Base-by-base conservation (phyloP, 257 asterid species). In the Thymus mandschuricus region DNA sequence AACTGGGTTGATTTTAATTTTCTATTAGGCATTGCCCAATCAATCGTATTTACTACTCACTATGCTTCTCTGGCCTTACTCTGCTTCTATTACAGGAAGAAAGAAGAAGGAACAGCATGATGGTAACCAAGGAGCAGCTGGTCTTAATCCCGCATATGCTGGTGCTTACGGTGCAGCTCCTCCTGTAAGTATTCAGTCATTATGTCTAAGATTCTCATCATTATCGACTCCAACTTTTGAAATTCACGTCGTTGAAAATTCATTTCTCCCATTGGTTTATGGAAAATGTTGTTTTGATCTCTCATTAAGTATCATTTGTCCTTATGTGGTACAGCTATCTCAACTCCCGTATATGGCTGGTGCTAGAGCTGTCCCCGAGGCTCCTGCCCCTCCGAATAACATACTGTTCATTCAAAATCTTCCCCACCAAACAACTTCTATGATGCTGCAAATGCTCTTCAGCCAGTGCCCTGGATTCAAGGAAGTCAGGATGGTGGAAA, bases 401-500 rank as follows among this genome's bases (percentile, higher is more conserved):
- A 91, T 94, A 67, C 64, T 94, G 75, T 89, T 94, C 75, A 57
- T 92, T 80, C 98, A 95, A 81, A 95, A 87, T 74, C 96, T 95
- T 59, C 98, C 98, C 52, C 99, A 89, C 72, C 96, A 92, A 79
- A 81, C 99, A 60, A 95, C 96, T 29, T 82, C 98, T 15, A 87
- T 95, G 90, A 92, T 90, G 98, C 88, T 95, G 66, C 99, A 95
- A 79, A 92, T 95, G 99, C 88, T 95, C 65, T 95, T 88, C 83
- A 85, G 89, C 62, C 98, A 92, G 64, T 86, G 84, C 69, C 82
- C 92, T 3, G 98, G 99, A 29, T 95, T 92, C 69, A 95, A 92
- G 84, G 97, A 95, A 85, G 98, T 92, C 70, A 66, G 99, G 79
- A 95, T 92, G 98, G 68, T 95, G 12, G 99, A 95, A 76, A 88